A percentile compares a stretch with the other conserved stretches of the same genome.
Evolutionary conservation across 2,329 filamentous ascomycete species (phyloP).

Genomic region (Fusarium circinatum): DNA sequence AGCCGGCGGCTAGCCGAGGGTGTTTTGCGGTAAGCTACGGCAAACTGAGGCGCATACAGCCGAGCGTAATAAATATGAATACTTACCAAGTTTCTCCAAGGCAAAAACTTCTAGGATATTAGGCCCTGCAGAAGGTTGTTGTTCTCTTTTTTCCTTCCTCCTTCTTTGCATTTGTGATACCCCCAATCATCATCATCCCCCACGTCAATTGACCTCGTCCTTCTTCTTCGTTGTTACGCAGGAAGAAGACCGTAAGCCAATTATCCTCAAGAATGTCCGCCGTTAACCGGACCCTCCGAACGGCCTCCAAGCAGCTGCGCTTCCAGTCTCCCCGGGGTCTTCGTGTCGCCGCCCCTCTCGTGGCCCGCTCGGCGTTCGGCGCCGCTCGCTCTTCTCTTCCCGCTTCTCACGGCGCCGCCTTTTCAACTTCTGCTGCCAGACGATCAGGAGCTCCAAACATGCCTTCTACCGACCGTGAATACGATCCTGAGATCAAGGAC

Average conservation of each 20-base stretch:
- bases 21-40: slow-evolving; percentile 42
- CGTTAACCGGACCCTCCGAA: slow-evolving; percentile 64
- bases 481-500: slow-evolving; percentile 93
- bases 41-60: slow-evolving; percentile 38
- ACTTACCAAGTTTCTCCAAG: slow-evolving; percentile 27
- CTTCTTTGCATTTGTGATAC: slow-evolving; percentile 29
- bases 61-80: slow-evolving; percentile 42
- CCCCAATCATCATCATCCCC: slow-evolving; percentile 1
- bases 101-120: slow-evolving; percentile 13
- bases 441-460: slow-evolving; percentile 61
- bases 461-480: slow-evolving; percentile 67
- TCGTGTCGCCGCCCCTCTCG: slow-evolving; percentile 51
- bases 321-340: slow-evolving; percentile 52
- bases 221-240: slow-evolving; percentile 21
- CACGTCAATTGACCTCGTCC: slow-evolving; percentile 17
- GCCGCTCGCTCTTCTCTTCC: slow-evolving; percentile 49
- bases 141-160: neutral
- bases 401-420: slow-evolving; percentile 52
- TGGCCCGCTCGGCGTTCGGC: slow-evolving; percentile 48
- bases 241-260: slow-evolving; percentile 16
- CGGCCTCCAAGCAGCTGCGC: slow-evolving; percentile 65
- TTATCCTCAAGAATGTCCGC: slow-evolving; percentile 57
- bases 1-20: slow-evolving; percentile 43
- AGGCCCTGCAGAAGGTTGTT: slow-evolving; percentile 25
- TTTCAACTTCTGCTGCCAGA: slow-evolving; percentile 61